Evolutionary conservation across 1,284 basidiomycete genomes (phyloP), one percentile per base, ranked within the genome.

Genomic region (Cystobasidium sp.): DNA sequence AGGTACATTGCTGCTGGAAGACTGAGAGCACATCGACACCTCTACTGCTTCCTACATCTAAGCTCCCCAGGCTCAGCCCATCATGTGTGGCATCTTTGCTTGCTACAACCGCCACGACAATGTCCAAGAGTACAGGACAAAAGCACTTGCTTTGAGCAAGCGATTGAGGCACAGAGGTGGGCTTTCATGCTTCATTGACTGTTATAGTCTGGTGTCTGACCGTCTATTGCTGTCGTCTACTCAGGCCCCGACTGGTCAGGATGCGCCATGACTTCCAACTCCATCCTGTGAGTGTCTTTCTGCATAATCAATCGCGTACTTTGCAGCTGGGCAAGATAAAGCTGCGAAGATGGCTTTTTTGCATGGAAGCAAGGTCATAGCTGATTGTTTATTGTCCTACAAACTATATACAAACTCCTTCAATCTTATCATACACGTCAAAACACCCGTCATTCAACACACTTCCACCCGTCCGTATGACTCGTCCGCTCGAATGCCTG

Each of bases 21-120:
- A 49, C 55, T 14, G 6, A 14, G 31, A 10, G 39, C n/a, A 58
- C 55, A 1, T 12, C 55, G n/a, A 39, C 55, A 31, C 55, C 22
- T 10, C 55, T 12, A 16, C 22, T 14, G 37, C 43, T 14, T 37
- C 22, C n/a, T 46, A 6, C 3, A 51, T 51, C 20, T 51, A 51
- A 20, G 8, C 6, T 24, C 43, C 6, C 39, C 51, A 37, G 49
- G 44, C 43, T 52, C 49, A 37, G 16, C 24, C 56, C 75, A 82
- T 20, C 55, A 95, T 96, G 93, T 96, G 93, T 82, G 93, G 93
- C 78, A 96, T 96, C 80, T 86, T 94, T 79, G 91, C 90, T 77
- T 70, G 74, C 58, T 66, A 95, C 69, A 92, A 94, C 82, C 88
- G 89, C 78, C 83, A 94, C 76, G 87, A 90, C 75, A 89, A 89